A percentile compares a stretch with the other conserved stretches of the same genome.
Evolutionary conservation across 2,329 filamentous ascomycete genomes (phyloP).

Genomic region (Botrytis fragariae): DNA sequence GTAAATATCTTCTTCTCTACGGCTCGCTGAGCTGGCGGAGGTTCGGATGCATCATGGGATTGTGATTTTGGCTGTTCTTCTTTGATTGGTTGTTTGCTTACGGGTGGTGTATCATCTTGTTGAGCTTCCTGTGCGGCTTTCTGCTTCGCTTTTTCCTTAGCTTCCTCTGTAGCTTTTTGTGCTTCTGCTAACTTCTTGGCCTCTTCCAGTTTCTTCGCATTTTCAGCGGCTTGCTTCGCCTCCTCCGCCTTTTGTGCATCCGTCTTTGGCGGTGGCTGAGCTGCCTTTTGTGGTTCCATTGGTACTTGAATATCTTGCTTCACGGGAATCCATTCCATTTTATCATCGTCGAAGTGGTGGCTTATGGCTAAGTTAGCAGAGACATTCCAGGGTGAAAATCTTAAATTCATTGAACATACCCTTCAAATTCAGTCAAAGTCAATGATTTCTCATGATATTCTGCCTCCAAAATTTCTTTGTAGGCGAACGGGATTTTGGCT

Average conservation of each 20-base stretch:
- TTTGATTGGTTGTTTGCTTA: slow-evolving; percentile 19
- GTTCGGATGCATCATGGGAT: slow-evolving; percentile 10
- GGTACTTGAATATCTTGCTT: slow-evolving; percentile 11
- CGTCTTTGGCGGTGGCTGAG: slow-evolving; percentile 20
- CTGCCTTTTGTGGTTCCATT: slow-evolving; percentile 28
- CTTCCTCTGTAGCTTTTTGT: neutral
- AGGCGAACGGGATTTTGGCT: slow-evolving; percentile 64
- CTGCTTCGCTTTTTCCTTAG: slow-evolving; percentile 7
- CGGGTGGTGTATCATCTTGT: slow-evolving; percentile 7
- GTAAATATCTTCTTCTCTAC: slow-evolving; percentile 17
- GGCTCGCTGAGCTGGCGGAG: slow-evolving; percentile 10
- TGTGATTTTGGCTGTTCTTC: neutral
- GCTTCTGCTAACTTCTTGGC: slow-evolving; percentile 4
- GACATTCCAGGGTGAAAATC: neutral
- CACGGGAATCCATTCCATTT: slow-evolving; percentile 39
- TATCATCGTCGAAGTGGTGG: slow-evolving; percentile 44
- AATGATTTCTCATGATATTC: slow-evolving; percentile 57
- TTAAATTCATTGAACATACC: slow-evolving; percentile 43
- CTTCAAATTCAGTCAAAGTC: slow-evolving; percentile 50
- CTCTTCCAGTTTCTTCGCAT: slow-evolving; percentile 36
- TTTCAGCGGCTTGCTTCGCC: slow-evolving; percentile 29
- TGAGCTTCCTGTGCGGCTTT: neutral
- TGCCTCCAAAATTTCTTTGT: slow-evolving; percentile 55
- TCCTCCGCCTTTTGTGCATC: slow-evolving; percentile 20
- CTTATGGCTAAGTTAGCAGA: slow-evolving; percentile 32